Evolutionary conservation across 495 filamentous ascomycete genomes (phyloP).

Genomic region (Tetracladium marchalianum): DNA sequence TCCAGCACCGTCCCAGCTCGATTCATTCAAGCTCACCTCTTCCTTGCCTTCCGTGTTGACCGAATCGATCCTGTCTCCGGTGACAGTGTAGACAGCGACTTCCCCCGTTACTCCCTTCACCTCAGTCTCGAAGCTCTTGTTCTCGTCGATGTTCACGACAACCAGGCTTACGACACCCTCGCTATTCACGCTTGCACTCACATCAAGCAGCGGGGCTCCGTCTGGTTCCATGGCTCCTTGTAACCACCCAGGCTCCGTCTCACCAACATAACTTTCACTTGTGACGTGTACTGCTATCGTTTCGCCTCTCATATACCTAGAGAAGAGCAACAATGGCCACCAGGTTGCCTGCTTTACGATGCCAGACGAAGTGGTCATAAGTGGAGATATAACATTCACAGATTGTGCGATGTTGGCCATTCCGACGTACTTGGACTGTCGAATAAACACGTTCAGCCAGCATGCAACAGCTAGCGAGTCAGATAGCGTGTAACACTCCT

Average conservation of each 20-base stretch:
- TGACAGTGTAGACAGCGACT: constrained; percentile 49
- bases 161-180: constrained; percentile 53
- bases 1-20: constrained; percentile 48
- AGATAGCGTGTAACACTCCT: constrained; percentile 64
- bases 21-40: constrained; percentile 49
- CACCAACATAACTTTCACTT: constrained; percentile 48
- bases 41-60: constrained; percentile 52
- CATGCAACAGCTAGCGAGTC: constrained; percentile 66
- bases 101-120: constrained; percentile 40
- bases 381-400: constrained; percentile 68
- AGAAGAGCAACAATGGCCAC: constrained; percentile 67
- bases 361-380: constrained; percentile 57
- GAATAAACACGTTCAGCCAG: constrained; percentile 72
- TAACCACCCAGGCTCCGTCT: constrained; percentile 56
- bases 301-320: constrained; percentile 63
- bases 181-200: constrained; percentile 52
- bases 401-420: constrained; percentile 79
- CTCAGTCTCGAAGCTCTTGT: constrained; percentile 42
- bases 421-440: constrained; percentile 58
- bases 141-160: constrained; percentile 59
- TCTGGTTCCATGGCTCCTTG: constrained; percentile 43
- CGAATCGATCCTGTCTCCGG: constrained; percentile 39
- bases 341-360: constrained; percentile 65
- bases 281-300: constrained; percentile 53
- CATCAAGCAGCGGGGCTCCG: constrained; percentile 58